Conservation (phyloP, 352 stramenopile species). For the Globisporangium megalacanthum region DNA sequence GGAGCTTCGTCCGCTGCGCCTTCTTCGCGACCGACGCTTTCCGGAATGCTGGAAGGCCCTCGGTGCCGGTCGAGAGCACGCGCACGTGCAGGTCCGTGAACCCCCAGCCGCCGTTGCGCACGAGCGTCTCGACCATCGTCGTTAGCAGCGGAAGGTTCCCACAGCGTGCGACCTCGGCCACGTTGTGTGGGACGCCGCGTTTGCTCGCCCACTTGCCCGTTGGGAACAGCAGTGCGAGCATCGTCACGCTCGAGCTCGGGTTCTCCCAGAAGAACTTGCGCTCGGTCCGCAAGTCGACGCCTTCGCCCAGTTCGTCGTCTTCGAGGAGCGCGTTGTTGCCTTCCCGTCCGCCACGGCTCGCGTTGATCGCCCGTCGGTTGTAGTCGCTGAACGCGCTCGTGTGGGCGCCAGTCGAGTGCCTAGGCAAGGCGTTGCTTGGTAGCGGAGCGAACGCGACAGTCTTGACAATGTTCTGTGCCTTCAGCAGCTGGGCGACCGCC, state of each 20-base stretch:
- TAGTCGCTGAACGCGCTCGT: conserved; percentile 79
- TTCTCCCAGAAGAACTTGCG: conserved; percentile 33
- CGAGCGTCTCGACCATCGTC: conserved; percentile 37
- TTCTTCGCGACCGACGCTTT: conserved; percentile 64
- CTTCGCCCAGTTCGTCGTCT: conserved; percentile 15
- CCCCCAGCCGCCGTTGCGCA: conserved; percentile 41
- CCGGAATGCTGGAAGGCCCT: conserved; percentile 45
- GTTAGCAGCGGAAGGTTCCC: conserved; percentile 35
- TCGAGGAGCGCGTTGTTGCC: conserved; percentile 67
- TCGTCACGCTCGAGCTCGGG: conserved; percentile 40
- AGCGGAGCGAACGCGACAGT: conserved; percentile 28
- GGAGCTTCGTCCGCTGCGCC: conserved; percentile 47
- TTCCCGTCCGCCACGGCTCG: conserved; percentile 69
- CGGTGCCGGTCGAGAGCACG: conserved; percentile 34
- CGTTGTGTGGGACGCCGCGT: conserved; percentile 10
- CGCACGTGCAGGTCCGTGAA: conserved; percentile 59
- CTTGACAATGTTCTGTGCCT: conserved; percentile 34
- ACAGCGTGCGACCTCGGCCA: conserved; percentile 16
- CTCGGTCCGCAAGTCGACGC: conserved; percentile 1
- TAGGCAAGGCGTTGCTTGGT: conserved; percentile 46
- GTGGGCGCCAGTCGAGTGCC: conserved; percentile 66
- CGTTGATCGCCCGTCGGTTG: conserved; percentile 78
- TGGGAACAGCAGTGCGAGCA: conserved; percentile 66
- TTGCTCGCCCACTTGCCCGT: conserved; percentile 45
- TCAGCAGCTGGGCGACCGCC: conserved; percentile 32